These are phyloP conservation scores for Aeminium ludgeri DNA, from an alignment of 495 filamentous ascomycete genomes.

Conservation along the genomic window DNA sequence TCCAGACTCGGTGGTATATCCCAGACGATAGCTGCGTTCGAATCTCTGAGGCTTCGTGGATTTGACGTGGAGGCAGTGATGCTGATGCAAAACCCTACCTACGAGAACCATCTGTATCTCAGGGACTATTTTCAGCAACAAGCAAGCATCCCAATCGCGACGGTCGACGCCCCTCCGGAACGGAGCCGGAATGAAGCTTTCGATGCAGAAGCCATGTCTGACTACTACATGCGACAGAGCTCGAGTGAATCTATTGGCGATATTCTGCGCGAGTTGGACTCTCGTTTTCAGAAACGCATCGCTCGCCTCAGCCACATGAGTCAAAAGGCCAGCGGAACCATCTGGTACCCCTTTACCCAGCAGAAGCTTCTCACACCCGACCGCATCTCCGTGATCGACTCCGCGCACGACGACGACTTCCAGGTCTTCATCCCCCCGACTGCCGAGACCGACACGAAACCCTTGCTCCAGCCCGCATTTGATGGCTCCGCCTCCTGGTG, in stretches of 20 bases:
- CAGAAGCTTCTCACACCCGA: constrained; percentile 41
- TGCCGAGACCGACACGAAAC: not conserved
- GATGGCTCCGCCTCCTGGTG: constrained; percentile 75
- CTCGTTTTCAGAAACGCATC: constrained; percentile 36
- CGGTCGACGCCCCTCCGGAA: constrained; percentile 37
- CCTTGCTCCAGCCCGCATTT: constrained; percentile 42
- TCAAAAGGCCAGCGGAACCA: constrained; percentile 34
- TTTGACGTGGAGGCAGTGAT: constrained; percentile 54
- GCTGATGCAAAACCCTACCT: constrained; percentile 43
- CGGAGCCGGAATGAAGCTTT: constrained; percentile 16
- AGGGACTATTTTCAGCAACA: constrained; percentile 41
- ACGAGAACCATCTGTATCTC: constrained; percentile 50
- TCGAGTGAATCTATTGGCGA: constrained; percentile 15
- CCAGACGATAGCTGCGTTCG: constrained; percentile 55
- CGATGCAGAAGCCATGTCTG: constrained; percentile 37
- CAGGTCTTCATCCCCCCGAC: constrained; percentile 32
- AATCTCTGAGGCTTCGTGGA: constrained; percentile 53
- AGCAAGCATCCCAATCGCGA: constrained; percentile 36
- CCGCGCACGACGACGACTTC: constrained; percentile 58
- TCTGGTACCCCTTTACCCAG: constrained; percentile 76
- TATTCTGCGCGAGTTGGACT: constrained; percentile 24
- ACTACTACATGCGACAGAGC: constrained; percentile 41
- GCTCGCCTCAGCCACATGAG: constrained; percentile 41
- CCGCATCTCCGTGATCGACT: constrained; percentile 54
- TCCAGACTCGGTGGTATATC: constrained; percentile 57